phyloP scores from a whole-genome alignment of 768 basidiomycete genomes.

The Mycena filopes region DNA sequence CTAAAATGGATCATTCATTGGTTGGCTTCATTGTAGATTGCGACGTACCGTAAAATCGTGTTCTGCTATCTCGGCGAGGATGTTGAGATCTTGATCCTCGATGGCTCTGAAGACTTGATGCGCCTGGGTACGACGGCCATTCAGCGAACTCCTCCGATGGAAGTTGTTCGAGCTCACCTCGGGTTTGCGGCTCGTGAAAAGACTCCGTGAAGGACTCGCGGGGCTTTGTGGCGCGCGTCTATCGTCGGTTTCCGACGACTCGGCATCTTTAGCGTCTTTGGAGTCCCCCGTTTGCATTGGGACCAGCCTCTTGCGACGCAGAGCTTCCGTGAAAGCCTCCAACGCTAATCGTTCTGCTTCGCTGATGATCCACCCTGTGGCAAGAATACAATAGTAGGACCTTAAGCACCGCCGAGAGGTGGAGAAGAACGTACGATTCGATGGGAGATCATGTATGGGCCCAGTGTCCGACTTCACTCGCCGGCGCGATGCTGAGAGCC shows the following conservation, averaged over 20 bases:
- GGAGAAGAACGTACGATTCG: neutral
- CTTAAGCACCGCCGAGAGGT: too few relatives aligned
- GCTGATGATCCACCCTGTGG: slow-evolving; percentile 10
- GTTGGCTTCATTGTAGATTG: neutral
- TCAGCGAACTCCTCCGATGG: neutral
- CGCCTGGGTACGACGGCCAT: neutral
- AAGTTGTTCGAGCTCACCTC: neutral
- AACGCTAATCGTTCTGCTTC: slow-evolving; percentile 14
- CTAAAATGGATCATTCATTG: neutral
- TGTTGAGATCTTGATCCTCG: slow-evolving; percentile 11
- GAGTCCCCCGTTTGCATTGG: neutral
- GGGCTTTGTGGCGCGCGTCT: neutral
- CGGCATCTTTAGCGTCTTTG: neutral
- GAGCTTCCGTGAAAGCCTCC: neutral
- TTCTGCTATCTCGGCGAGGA: slow-evolving; percentile 16
- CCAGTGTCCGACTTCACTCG: neutral
- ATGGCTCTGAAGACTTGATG: slow-evolving; percentile 17
- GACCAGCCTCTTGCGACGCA: neutral
- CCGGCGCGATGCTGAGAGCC: neutral
- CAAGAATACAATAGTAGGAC: too few relatives aligned
- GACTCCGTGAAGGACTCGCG: neutral
- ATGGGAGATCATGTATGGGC: neutral
- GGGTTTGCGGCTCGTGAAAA: slow-evolving; percentile 2
- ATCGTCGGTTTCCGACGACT: neutral
- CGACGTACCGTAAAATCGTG: slow-evolving; percentile 4